Evolutionary conservation across 108 stramenopile genomes (phyloP).

Genomic region (Pinguiococcus pyrenoidosus): DNA sequence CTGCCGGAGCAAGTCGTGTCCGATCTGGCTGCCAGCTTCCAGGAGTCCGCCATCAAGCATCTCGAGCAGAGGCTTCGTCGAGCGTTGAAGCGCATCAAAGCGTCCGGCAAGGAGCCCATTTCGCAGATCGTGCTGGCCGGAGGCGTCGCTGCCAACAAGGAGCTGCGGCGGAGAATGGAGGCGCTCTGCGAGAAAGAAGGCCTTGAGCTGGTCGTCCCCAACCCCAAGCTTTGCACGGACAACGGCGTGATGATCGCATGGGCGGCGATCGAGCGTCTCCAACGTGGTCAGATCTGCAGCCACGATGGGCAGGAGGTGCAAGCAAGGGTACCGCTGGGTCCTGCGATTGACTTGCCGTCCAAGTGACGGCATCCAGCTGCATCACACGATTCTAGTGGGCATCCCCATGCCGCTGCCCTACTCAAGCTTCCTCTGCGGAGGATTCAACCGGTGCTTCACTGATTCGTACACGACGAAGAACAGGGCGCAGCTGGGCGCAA

Average conservation of each 20-base stretch:
- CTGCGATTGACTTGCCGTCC: no score
- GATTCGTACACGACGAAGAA: no score
- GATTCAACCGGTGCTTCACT: no score
- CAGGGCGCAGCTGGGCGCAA: no score
- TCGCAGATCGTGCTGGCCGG: constrained; percentile 74
- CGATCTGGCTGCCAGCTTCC: constrained; percentile 78
- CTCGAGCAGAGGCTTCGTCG: constrained; percentile 65
- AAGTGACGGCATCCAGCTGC: no score
- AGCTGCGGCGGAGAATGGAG: constrained; percentile 58
- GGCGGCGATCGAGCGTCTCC: constrained; percentile 77
- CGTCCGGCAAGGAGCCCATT: background rate
- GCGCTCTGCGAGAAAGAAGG: constrained; percentile 27
- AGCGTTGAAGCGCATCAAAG: constrained; percentile 55
- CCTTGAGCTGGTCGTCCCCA: constrained; percentile 59
- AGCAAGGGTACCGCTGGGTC: constrained; percentile 26
- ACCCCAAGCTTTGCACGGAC: constrained; percentile 85
- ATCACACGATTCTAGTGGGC: no score
- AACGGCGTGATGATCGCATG: constrained; percentile 82
- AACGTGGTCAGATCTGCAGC: constrained; percentile 60
- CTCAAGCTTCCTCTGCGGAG: no score
- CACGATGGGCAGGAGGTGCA: constrained; percentile 23
- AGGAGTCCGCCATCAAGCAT: constrained; percentile 76
- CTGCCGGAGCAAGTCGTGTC: no score
- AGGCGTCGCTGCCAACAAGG: constrained; percentile 87
- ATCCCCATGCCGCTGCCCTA: no score